These are phyloP conservation scores for Chaetomium fimeti DNA, from an alignment of 495 filamentous ascomycete genomes.

Conservation along the genomic window DNA sequence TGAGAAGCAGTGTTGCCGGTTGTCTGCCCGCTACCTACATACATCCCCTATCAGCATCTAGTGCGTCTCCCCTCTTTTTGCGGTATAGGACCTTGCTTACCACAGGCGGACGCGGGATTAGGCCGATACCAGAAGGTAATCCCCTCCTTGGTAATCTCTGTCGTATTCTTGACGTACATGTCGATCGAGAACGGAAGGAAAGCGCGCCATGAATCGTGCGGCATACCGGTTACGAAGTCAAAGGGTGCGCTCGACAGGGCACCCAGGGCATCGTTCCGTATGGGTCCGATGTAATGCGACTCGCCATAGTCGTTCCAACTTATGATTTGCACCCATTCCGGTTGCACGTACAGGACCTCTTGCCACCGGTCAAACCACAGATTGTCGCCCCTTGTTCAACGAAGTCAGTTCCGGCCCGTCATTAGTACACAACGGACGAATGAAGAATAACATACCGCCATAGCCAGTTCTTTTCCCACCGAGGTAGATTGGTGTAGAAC, in stretches of 20 bases:
- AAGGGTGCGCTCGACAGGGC: not conserved
- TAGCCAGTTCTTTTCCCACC: slow-evolving; percentile 67
- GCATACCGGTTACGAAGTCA: not conserved
- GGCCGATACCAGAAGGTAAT: too few relatives aligned
- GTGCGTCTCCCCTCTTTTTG: too few relatives aligned
- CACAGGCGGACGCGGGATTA: too few relatives aligned
- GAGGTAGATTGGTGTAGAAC: slow-evolving; percentile 64
- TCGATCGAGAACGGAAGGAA: not conserved
- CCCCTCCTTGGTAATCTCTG: not conserved
- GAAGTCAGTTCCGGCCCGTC: too few relatives aligned
- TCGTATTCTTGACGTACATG: not conserved
- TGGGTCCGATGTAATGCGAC: slow-evolving; percentile 53
- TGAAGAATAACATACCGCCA: too few relatives aligned
- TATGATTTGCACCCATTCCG: slow-evolving; percentile 59
- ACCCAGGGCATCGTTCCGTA: not conserved
- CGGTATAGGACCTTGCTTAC: too few relatives aligned
- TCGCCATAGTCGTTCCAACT: slow-evolving; percentile 68
- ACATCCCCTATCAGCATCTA: too few relatives aligned
- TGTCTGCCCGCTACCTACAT: too few relatives aligned
- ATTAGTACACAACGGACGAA: too few relatives aligned
- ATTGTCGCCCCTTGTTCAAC: slow-evolving; percentile 60
- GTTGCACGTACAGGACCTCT: slow-evolving; percentile 57
- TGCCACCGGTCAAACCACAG: slow-evolving; percentile 70
- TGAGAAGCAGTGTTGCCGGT: slow-evolving; percentile 35
- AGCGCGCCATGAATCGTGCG: not conserved